Evolutionary conservation across 768 basidiomycete species (phyloP).

Genomic region (Pulveroboletus ravenelii): DNA sequence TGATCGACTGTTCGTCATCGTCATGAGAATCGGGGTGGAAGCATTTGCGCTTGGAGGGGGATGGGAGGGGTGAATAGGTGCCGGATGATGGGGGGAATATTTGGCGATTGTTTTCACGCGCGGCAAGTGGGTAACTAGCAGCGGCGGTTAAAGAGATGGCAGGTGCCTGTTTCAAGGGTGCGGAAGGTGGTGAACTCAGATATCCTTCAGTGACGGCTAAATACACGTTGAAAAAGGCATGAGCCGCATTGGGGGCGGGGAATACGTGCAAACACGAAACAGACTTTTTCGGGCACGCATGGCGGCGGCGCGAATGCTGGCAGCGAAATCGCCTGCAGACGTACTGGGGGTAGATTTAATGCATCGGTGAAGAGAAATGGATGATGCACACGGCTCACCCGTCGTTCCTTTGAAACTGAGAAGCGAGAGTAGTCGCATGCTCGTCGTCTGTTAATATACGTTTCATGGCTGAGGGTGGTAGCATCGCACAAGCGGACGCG

Average conservation of each 20-base stretch:
- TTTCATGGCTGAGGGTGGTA: conserved; percentile 26
- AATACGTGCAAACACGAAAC: conserved; percentile 22
- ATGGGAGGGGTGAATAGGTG: conserved; percentile 28
- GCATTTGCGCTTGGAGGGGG: conserved; percentile 36
- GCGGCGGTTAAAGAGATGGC: conserved; percentile 15
- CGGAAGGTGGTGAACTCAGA: conserved; percentile 38
- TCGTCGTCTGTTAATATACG: conserved; percentile 34
- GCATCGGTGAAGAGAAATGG: conserved; percentile 5
- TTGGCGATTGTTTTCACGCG: conserved; percentile 52
- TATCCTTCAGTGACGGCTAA: conserved; percentile 64
- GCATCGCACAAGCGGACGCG: not conserved
- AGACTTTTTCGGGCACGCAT: conserved; percentile 60
- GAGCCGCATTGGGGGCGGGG: conserved; percentile 25
- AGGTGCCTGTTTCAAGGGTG: conserved; percentile 28
- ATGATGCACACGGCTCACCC: conserved; percentile 19
- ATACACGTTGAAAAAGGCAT: conserved; percentile 24
- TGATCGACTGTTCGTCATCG: conserved; percentile 18
- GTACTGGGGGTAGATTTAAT: conserved; percentile 28
- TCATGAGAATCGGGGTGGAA: conserved; percentile 18
- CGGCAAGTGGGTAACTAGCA: conserved; percentile 44
- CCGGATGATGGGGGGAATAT: conserved; percentile 39
- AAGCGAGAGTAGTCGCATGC: conserved; percentile 22
- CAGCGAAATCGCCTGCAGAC: conserved; percentile 44
- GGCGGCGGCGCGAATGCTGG: conserved; percentile 52
- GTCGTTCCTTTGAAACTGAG: conserved; percentile 20